A percentile compares a stretch with the other conserved stretches of the same genome.
phyloP scores from a whole-genome alignment of 768 basidiomycete genomes.

The Phlegmacium glaucopus region DNA sequence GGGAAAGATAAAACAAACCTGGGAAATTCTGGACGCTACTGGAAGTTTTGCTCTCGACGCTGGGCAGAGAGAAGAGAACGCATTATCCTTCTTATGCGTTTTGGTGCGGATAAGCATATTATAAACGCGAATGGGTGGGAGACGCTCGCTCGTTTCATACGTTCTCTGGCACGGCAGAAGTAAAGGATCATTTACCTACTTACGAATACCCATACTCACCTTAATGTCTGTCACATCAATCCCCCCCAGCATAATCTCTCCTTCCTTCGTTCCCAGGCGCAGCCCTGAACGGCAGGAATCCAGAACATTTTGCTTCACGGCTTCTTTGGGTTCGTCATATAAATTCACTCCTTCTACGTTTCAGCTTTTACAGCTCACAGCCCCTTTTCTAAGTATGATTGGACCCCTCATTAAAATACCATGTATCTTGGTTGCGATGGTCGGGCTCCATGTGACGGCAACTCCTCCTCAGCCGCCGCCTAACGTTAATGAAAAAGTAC shows the following conservation, averaged over 20 bases:
- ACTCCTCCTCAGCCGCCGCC: conserved; percentile 47
- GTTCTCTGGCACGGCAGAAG: conserved; percentile 14
- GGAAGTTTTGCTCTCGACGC: too few relatives aligned
- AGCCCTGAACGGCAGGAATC: background rate
- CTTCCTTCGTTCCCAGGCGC: background rate
- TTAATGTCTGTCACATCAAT: background rate
- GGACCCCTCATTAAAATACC: conserved; percentile 37
- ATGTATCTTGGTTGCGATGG: conserved; percentile 38
- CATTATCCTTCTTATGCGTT: background rate
- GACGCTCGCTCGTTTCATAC: conserved; percentile 1
- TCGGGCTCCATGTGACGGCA: conserved; percentile 40
- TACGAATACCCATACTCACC: conserved; percentile 1
- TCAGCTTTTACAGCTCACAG: background rate
- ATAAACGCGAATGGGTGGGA: conserved; percentile 4
- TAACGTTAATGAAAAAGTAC: conserved; percentile 26
- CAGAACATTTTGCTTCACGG: background rate
- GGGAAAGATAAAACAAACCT: background rate
- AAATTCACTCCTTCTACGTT: background rate
- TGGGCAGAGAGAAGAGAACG: too few relatives aligned
- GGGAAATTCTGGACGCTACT: background rate
- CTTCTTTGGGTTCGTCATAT: background rate
- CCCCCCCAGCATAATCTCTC: background rate
- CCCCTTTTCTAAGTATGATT: conserved; percentile 11
- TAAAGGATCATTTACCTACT: background rate
- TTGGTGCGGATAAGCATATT: conserved; percentile 16